Conservation (phyloP, 805 yeast species). For the Yarrowia osloensis region DNA sequence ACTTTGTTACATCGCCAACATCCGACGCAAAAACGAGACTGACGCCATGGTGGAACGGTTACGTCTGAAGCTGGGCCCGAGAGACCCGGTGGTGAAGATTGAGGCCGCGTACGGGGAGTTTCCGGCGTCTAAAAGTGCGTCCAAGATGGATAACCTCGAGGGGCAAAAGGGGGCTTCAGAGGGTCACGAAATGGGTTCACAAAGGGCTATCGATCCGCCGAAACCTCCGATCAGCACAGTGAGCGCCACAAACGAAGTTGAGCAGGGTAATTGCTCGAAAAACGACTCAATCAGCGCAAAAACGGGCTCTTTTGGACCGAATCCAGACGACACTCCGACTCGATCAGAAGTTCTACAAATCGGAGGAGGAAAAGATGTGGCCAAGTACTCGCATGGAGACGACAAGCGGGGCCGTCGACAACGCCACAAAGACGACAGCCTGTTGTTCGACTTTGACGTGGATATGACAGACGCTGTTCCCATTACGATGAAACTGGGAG, state of each 20-base stretch:
- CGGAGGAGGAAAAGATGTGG: slow-evolving; percentile 4
- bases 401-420: slow-evolving; percentile 8
- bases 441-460: slow-evolving; percentile 13
- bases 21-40: background rate
- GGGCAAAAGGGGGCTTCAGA: background rate
- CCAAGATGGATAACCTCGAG: background rate
- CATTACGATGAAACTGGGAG: background rate
- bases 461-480: slow-evolving; percentile 10
- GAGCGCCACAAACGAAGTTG: no score
- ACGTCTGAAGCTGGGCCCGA: slow-evolving; percentile 1
- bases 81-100: background rate
- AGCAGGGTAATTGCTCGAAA: background rate
- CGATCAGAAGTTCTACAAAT: background rate
- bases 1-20: slow-evolving; percentile 6
- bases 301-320: background rate
- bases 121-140: background rate
- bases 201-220: no score
- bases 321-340: no score
- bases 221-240: no score
- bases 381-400: background rate
- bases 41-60: slow-evolving; percentile 11
- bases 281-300: background rate
- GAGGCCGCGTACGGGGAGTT: background rate
- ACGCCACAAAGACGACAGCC: slow-evolving; percentile 4
- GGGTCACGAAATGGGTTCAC: no score